Conservation (phyloP, 179 eudicot species). For the Silene coronaria region DNA sequence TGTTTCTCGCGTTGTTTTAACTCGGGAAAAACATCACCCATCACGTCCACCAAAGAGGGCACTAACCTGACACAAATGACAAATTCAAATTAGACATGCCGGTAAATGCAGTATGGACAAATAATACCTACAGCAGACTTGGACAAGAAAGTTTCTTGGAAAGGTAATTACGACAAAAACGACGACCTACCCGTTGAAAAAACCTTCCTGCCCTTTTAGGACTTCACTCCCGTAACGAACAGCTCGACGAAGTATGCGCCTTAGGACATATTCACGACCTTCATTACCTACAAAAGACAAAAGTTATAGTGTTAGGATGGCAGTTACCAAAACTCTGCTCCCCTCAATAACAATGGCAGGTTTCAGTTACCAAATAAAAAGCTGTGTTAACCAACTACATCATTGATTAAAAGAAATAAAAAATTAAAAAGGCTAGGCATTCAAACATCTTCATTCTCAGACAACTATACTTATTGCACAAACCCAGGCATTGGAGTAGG, state of each 20-base stretch:
- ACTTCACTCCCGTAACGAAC: slow-evolving; percentile 97
- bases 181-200: slow-evolving; percentile 71
- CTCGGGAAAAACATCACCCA: slow-evolving; percentile 88
- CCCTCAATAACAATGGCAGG: background rate
- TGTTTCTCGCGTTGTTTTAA: slow-evolving; percentile 58
- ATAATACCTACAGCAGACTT: background rate
- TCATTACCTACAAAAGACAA: slow-evolving; percentile 59
- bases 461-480: background rate
- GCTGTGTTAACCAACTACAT: background rate
- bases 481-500: background rate
- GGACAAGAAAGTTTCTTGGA: background rate
- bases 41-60: slow-evolving; percentile 62
- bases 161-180: background rate
- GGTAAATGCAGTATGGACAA: background rate
- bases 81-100: slow-evolving; percentile 1
- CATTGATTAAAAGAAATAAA: background rate
- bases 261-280: slow-evolving; percentile 93
- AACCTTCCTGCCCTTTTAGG: slow-evolving; percentile 68
- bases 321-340: background rate
- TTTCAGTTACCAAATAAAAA: slow-evolving; percentile 1
- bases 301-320: background rate
- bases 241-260: slow-evolving; percentile 96
- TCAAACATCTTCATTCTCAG: background rate
- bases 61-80: slow-evolving; percentile 55
- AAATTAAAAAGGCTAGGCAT: background rate